Evolutionary conservation across 2,329 filamentous ascomycete species (phyloP).

Genomic region (Lasiodiplodia sp.): DNA sequence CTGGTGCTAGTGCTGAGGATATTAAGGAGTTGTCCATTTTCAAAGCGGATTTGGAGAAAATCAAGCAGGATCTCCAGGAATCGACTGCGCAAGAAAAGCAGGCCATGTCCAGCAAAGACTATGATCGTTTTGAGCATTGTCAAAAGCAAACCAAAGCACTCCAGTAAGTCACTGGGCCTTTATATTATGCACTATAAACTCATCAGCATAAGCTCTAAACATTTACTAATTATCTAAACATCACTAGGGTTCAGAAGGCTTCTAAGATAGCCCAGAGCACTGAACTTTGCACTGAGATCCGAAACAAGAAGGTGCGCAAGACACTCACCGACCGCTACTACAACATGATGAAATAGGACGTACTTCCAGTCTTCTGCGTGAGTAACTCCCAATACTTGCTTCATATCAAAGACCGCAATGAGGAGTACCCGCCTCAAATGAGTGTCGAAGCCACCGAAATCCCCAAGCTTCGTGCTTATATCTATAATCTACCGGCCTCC

Average conservation of each 20-base stretch:
- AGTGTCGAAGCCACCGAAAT: slow-evolving; percentile 33
- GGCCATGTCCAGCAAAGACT: background rate
- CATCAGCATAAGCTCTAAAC: background rate
- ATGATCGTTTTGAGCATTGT: background rate
- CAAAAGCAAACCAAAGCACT: background rate
- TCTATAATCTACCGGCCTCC: slow-evolving; percentile 33
- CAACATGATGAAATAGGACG: too few species aligned
- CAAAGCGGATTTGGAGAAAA: background rate
- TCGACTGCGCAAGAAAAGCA: background rate
- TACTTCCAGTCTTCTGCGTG: slow-evolving; percentile 34
- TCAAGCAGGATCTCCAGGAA: background rate
- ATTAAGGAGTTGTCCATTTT: background rate
- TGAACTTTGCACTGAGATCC: too few species aligned
- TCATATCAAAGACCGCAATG: slow-evolving; percentile 31
- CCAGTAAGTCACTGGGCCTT: background rate
- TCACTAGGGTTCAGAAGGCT: too few species aligned
- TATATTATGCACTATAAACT: too few species aligned
- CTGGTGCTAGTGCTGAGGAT: background rate
- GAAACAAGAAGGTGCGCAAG: too few species aligned
- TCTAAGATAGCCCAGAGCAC: too few species aligned
- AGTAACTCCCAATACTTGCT: slow-evolving; percentile 36
- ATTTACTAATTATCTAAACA: background rate
- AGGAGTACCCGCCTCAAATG: slow-evolving; percentile 26
- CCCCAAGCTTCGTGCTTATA: slow-evolving; percentile 31
- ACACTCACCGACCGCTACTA: too few species aligned